Conservation (phyloP, 441 rosid genomes). For the Capsella rubella region DNA sequence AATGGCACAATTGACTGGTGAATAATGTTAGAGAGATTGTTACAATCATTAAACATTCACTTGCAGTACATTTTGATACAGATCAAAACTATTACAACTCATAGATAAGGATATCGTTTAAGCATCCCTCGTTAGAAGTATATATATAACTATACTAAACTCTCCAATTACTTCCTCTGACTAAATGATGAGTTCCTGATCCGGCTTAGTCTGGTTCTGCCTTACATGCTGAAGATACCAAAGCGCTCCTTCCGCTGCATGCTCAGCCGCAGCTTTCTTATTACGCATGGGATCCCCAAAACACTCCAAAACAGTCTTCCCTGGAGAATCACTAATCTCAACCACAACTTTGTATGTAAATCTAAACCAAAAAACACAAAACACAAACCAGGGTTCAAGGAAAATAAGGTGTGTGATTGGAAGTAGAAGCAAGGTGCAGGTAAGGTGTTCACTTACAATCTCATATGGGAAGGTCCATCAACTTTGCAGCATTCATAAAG, state of each 20-base stretch:
- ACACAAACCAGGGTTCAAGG: conserved; percentile 7
- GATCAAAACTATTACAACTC: conserved; percentile 12
- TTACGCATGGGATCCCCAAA: conserved; percentile 51
- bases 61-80: background rate
- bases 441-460: conserved; percentile 53
- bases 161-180: conserved; percentile 6
- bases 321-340: conserved; percentile 45
- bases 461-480: conserved; percentile 64
- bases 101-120: background rate
- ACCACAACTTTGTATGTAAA: conserved; percentile 58
- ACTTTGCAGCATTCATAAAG: conserved; percentile 61
- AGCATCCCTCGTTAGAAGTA: background rate
- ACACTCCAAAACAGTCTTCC: conserved; percentile 51
- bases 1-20: background rate
- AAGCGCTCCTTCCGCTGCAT: conserved; percentile 73
- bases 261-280: conserved; percentile 71
- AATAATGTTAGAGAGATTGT: background rate
- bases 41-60: background rate
- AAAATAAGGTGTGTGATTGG: background rate
- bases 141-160: background rate
- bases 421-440: background rate
- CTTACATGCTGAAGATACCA: conserved; percentile 57
- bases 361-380: conserved; percentile 41
- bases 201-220: background rate
- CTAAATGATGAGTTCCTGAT: conserved; percentile 4